phyloP scores from a whole-genome alignment of 768 basidiomycete species.

The Lepiota subincarnata region DNA sequence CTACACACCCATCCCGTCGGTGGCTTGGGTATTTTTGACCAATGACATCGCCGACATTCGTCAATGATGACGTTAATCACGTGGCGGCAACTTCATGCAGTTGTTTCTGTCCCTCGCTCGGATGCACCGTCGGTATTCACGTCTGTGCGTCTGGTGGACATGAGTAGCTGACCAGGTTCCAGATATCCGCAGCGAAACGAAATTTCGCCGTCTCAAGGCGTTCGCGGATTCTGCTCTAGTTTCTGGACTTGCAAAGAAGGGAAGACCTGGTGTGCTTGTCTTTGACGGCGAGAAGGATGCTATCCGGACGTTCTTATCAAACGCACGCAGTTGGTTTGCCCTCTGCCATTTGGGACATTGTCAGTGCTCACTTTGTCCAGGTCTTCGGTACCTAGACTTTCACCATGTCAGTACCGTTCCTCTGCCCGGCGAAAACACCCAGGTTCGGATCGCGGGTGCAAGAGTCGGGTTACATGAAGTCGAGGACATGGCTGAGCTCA shows the following conservation, averaged over 20 bases:
- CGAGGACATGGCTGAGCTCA: constrained; percentile 28
- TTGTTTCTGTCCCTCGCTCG: constrained; percentile 33
- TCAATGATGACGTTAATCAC: constrained; percentile 1
- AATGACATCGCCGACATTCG: constrained; percentile 12
- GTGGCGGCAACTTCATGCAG: constrained; percentile 6
- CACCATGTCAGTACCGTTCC: constrained; percentile 36
- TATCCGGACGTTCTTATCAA: constrained; percentile 34
- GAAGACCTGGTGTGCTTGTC: constrained; percentile 40
- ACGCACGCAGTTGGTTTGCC: constrained; percentile 29
- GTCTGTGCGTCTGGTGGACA: neutral
- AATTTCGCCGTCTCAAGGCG: constrained; percentile 38
- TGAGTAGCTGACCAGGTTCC: neutral
- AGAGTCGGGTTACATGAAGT: constrained; percentile 34
- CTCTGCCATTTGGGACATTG: neutral
- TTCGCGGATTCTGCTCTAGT: constrained; percentile 31
- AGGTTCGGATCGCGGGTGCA: constrained; percentile 20
- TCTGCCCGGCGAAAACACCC: constrained; percentile 14
- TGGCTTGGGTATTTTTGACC: constrained; percentile 9
- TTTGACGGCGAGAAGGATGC: constrained; percentile 33
- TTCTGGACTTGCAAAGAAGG: constrained; percentile 41
- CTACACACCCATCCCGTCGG: neutral
- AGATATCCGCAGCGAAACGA: constrained; percentile 38
- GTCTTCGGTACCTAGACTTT: constrained; percentile 40
- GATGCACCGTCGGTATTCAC: constrained; percentile 37
- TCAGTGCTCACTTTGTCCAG: constrained; percentile 16